phyloP scores from a whole-genome alignment of 371 early-diverging fungal genomes.

The Lichtheimia ornata region DNA sequence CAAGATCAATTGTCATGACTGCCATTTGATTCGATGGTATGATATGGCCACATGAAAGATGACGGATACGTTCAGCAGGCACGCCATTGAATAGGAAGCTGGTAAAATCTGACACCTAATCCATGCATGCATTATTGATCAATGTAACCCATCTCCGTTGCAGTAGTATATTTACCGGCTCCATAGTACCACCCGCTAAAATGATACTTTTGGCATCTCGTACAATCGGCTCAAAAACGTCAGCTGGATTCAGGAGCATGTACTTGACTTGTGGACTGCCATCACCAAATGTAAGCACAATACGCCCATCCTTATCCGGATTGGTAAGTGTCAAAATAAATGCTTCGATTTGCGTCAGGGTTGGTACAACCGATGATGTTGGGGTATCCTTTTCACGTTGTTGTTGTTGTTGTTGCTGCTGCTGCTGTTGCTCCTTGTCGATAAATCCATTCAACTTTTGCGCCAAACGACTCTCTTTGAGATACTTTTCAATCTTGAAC shows the following conservation, averaged over 20 bases:
- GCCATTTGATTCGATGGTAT: conserved; percentile 70
- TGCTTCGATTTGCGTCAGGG: conserved; percentile 53
- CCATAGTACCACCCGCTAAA: conserved; percentile 97
- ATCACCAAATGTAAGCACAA: conserved; percentile 46
- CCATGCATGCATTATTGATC: neutral
- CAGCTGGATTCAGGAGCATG: conserved; percentile 85
- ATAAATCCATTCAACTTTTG: conserved; percentile 68
- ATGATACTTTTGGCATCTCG: conserved; percentile 82
- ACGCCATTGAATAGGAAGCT: conserved; percentile 55
- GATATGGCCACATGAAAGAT: conserved; percentile 83
- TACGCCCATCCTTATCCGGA: conserved; percentile 70
- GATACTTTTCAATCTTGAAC: conserved; percentile 75
- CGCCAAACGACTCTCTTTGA: conserved; percentile 74
- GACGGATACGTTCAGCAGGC: conserved; percentile 43
- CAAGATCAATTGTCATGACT: conserved; percentile 61
- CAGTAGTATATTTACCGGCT: conserved; percentile 62
- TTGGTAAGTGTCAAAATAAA: conserved; percentile 65
- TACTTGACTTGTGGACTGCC: conserved; percentile 57
- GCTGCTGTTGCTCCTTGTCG: conserved; percentile 42
- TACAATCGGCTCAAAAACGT: conserved; percentile 79
- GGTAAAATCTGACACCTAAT: conserved; percentile 47
- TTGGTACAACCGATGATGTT: conserved; percentile 35
- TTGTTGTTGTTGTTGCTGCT: conserved; percentile 19
- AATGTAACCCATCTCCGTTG: neutral
- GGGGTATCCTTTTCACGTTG: neutral